These are phyloP conservation scores for Ophiostoma perfectum DNA, from an alignment of 2,329 filamentous ascomycete species.

Conservation along the genomic window DNA sequence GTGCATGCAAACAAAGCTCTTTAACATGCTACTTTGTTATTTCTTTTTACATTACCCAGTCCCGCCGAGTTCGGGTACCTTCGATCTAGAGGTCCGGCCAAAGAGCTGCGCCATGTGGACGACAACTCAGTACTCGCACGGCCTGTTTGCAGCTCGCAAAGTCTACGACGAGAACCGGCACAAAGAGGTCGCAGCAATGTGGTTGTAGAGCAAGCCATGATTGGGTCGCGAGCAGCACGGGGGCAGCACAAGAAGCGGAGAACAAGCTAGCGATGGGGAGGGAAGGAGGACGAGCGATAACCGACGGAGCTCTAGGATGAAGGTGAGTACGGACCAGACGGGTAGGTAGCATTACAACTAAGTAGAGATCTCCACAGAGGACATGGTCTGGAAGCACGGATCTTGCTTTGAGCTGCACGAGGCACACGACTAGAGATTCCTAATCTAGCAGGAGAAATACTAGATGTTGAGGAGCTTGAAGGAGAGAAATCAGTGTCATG, in stretches of 20 bases:
- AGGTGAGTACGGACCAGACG: conserved; percentile 2
- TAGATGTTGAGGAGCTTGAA: background rate
- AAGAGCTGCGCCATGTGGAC: background rate
- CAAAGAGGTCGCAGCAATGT: background rate
- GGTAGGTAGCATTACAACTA: background rate
- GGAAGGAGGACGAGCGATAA: background rate
- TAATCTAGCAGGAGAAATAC: background rate
- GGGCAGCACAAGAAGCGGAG: background rate
- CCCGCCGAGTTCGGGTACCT: background rate
- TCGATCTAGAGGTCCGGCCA: too few relatives aligned
- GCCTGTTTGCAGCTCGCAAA: background rate
- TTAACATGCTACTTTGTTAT: background rate
- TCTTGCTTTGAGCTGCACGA: background rate
- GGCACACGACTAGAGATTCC: background rate
- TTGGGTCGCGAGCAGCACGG: background rate
- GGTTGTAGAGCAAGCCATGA: background rate
- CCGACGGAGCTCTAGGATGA: background rate
- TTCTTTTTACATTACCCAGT: background rate
- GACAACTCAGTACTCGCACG: too few relatives aligned
- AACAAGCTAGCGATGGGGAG: background rate
- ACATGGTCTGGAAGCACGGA: background rate
- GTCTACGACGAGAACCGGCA: background rate
- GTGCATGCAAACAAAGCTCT: background rate
- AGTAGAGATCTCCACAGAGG: background rate
- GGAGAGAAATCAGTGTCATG: background rate